A percentile compares a stretch with the other conserved stretches of the same genome.
phyloP scores from a whole-genome alignment of 179 eudicot species.

The Sideroxylon spinosum region DNA sequence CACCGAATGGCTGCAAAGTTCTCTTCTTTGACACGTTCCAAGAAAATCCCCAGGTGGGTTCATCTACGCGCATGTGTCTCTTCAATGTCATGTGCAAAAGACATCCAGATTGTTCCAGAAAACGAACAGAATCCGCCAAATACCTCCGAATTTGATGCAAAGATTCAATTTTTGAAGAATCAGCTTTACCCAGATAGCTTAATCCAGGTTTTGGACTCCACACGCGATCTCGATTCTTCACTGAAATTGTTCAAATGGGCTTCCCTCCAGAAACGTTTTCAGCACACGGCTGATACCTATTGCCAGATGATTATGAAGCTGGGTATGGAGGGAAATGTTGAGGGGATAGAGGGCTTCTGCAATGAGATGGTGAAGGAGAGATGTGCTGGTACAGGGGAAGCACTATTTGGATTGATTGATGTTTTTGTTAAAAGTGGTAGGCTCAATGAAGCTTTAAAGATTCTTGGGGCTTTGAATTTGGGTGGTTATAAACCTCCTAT shows the following conservation, averaged over 20 bases:
- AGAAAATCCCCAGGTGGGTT: slow-evolving; percentile 42
- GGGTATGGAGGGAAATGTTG: slow-evolving; percentile 56
- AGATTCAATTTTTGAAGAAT: slow-evolving; percentile 39
- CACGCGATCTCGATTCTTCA: slow-evolving; percentile 52
- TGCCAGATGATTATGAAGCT: slow-evolving; percentile 42
- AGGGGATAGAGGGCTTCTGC: slow-evolving; percentile 59
- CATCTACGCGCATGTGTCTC: slow-evolving; percentile 25
- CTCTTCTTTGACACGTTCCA: slow-evolving; percentile 30
- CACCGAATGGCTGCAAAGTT: slow-evolving; percentile 48
- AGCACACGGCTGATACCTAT: slow-evolving; percentile 50
- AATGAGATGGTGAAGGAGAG: slow-evolving; percentile 52
- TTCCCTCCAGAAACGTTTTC: slow-evolving; percentile 52
- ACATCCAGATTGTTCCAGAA: slow-evolving; percentile 23
- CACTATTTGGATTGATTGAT: slow-evolving; percentile 37
- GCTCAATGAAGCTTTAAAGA: slow-evolving; percentile 48
- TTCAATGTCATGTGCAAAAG: slow-evolving; percentile 37
- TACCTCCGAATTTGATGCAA: slow-evolving; percentile 32
- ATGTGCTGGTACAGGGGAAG: slow-evolving; percentile 35
- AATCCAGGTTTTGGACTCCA: slow-evolving; percentile 44
- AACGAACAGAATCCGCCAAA: slow-evolving; percentile 19
- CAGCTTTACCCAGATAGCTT: slow-evolving; percentile 49
- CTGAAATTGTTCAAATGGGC: slow-evolving; percentile 66
- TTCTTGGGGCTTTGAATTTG: slow-evolving; percentile 37
- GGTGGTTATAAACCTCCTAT: slow-evolving; percentile 39
- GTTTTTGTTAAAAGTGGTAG: slow-evolving; percentile 39